Percentiles rank a stretch among this genome's conserved stretches.
These are phyloP conservation scores for Erodium maritimum DNA, from an alignment of 345 rosid genomes.

Conservation along the genomic window DNA sequence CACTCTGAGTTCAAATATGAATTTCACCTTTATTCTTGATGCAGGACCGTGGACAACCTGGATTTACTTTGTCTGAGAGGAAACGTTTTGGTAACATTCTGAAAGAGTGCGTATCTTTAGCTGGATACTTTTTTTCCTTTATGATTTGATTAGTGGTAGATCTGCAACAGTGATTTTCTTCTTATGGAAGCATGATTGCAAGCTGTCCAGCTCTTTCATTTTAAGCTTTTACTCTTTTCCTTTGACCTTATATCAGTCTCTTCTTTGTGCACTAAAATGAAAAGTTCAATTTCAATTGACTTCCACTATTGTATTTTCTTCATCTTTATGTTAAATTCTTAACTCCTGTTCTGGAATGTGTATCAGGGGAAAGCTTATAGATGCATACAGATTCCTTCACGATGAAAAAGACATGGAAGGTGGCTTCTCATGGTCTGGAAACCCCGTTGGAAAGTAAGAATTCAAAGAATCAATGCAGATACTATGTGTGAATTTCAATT, in stretches of 20 bases:
- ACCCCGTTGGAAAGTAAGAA: constrained; percentile 85
- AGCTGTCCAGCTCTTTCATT: too few relatives aligned
- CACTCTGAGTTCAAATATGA: not conserved
- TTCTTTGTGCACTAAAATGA: not conserved
- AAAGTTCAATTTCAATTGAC: not conserved
- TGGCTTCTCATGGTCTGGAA: constrained; percentile 95
- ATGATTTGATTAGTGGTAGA: not conserved
- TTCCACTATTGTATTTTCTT: not conserved
- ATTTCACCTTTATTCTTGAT: constrained; percentile 9
- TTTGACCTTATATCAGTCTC: too few relatives aligned
- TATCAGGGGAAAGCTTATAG: constrained; percentile 72
- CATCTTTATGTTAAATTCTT: not conserved
- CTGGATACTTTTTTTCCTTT: not conserved
- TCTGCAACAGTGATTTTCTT: too few relatives aligned
- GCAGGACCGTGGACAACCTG: constrained; percentile 96
- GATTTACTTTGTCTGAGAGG: constrained; percentile 88
- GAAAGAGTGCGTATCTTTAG: constrained; percentile 47
- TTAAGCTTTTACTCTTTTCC: too few relatives aligned
- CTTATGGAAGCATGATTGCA: too few relatives aligned
- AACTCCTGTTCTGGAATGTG: constrained; percentile 9
- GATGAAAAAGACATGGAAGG: constrained; percentile 72
- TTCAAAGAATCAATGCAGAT: not conserved
- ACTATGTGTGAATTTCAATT: not conserved
- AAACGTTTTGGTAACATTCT: constrained; percentile 61
- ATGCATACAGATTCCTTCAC: constrained; percentile 76